Evolutionary conservation across 1,284 basidiomycete genomes (phyloP).

Genomic region (Veloporphyrellus conicus): DNA sequence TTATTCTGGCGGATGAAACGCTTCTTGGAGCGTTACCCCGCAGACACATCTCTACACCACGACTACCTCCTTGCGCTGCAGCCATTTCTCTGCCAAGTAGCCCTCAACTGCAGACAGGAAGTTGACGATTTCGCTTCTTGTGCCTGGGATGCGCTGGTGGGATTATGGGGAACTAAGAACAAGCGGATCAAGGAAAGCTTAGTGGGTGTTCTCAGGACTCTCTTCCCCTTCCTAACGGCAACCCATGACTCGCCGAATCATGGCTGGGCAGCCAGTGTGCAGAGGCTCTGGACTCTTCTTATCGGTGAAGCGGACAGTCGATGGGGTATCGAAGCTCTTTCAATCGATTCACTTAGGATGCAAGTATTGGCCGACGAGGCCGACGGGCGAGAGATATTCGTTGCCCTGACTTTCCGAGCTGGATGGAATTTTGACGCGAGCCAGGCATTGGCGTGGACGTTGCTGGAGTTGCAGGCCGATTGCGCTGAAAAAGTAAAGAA

Average conservation of each 20-base stretch:
- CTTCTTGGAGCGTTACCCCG: conserved; percentile 61
- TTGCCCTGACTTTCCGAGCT: conserved; percentile 60
- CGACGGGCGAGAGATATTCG: conserved; percentile 44
- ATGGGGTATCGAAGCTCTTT: conserved; percentile 59
- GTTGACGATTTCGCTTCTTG: conserved; percentile 56
- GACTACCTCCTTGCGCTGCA: conserved; percentile 69
- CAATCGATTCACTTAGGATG: conserved; percentile 61
- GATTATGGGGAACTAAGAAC: conserved; percentile 74
- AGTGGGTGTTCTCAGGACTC: conserved; percentile 59
- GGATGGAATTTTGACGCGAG: conserved; percentile 68
- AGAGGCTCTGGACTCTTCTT: conserved; percentile 51
- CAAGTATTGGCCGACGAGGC: conserved; percentile 30
- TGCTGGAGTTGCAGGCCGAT: conserved; percentile 81
- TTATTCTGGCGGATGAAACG: conserved; percentile 64
- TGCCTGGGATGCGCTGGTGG: conserved; percentile 63
- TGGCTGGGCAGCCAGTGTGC: conserved; percentile 42
- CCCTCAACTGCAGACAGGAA: conserved; percentile 63
- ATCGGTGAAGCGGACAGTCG: conserved; percentile 60
- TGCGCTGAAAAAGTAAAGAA: conserved; percentile 60
- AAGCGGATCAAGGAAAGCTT: conserved; percentile 64
- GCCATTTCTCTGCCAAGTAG: conserved; percentile 63
- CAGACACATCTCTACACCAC: conserved; percentile 71
- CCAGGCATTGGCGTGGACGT: conserved; percentile 77
- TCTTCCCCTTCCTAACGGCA: conserved; percentile 68
- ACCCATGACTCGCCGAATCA: conserved; percentile 18